phyloP scores from a whole-genome alignment of 2,329 filamentous ascomycete species.

The Aspergillus aculeatus region DNA sequence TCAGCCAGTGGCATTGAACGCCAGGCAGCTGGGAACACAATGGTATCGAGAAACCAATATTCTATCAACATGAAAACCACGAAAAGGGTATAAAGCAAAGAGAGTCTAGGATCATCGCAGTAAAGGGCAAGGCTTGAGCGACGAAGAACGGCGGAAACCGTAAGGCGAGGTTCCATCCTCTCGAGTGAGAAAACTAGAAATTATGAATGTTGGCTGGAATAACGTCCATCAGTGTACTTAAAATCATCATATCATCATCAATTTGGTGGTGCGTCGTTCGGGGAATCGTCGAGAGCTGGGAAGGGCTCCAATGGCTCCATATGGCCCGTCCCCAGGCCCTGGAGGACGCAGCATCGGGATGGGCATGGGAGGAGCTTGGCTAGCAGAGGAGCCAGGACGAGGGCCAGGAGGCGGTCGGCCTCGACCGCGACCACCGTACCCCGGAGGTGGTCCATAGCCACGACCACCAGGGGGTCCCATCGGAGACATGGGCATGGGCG shows the following conservation, averaged over 20 bases:
- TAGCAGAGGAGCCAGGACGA: not conserved
- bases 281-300: conserved; percentile 38
- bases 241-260: conserved; percentile 50
- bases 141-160: not conserved
- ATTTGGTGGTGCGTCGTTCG: conserved; percentile 49
- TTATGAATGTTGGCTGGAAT: not conserved
- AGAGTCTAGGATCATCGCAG: not conserved
- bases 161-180: not conserved
- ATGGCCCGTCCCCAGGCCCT: conserved; percentile 23
- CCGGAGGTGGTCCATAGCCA: conserved; percentile 24
- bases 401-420: conserved; percentile 11
- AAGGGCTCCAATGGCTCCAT: conserved; percentile 15
- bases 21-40: not conserved
- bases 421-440: conserved; percentile 24
- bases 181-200: not conserved
- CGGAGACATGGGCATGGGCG: conserved; percentile 35
- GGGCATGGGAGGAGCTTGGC: not conserved
- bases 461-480: conserved; percentile 26
- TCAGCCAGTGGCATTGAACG: not conserved
- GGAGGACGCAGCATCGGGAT: conserved; percentile 20
- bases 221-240: not conserved
- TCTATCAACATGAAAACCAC: not conserved
- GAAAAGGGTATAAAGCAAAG: not conserved
- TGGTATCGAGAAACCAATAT: not conserved
- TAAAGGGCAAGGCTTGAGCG: not conserved